phyloP scores from a whole-genome alignment of 2,329 filamentous ascomycete species.

The Paramyrothecium roridum region DNA sequence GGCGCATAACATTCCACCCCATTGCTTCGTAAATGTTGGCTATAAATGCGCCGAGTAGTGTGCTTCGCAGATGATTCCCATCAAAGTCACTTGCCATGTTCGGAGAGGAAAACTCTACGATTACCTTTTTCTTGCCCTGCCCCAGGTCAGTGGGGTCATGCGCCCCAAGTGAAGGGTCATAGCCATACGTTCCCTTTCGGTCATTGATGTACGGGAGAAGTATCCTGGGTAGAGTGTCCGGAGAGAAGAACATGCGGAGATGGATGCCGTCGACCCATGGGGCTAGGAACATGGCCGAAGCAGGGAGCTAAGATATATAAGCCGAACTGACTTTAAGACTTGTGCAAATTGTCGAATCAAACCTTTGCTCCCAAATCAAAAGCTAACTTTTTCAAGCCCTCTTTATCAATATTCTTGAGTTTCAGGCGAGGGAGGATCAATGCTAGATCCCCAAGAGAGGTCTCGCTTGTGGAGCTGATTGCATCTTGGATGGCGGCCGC shows the following conservation, averaged over 20 bases:
- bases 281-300: constrained; percentile 6
- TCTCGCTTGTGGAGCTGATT: constrained; percentile 9
- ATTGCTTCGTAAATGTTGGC: constrained; percentile 62
- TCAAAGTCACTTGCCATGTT: constrained; percentile 79
- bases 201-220: constrained; percentile 10
- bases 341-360: not conserved
- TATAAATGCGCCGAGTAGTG: constrained; percentile 70
- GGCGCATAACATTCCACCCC: constrained; percentile 64
- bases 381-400: constrained; percentile 5
- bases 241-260: constrained; percentile 8
- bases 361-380: constrained; percentile 7
- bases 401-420: constrained; percentile 6
- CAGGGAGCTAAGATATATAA: constrained; percentile 3
- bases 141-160: constrained; percentile 1
- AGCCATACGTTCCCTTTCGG: constrained; percentile 3
- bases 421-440: constrained; percentile 10
- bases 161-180: constrained; percentile 5
- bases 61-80: constrained; percentile 71
- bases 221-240: constrained; percentile 6
- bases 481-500: constrained; percentile 7
- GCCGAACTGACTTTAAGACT: not conserved
- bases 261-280: constrained; percentile 11
- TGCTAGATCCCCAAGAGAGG: constrained; percentile 9
- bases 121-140: constrained; percentile 30
- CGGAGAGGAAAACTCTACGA: constrained; percentile 72